Evolutionary conservation across 192 early-diverging fungal species (phyloP), one percentile per base, ranked within the genome.

Genomic region (Gamsiella multidivaricata): DNA sequence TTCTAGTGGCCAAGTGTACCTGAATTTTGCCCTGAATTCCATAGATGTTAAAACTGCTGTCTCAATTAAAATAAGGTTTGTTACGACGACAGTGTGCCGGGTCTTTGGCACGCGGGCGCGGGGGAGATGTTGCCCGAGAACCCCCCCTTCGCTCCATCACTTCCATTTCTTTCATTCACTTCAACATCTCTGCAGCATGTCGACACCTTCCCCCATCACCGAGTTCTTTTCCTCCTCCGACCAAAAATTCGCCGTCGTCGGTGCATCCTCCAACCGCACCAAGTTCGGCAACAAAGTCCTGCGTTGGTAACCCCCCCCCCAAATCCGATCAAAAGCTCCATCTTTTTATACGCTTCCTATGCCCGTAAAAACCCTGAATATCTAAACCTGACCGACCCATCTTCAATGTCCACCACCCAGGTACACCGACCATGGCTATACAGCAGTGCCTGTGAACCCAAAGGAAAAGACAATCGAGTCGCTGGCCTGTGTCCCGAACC

Each of bases 241-340:
- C 20, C 74, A 78, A 59, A 80, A 83, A 31, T 92, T 85, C 64
- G 91, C 90, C 9, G 90, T 93, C 43, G 93, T 94, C 2, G 95
- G 95, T n/a, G 95, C 95, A 2, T 89, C 87, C 6, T 75, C 80
- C 22, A 88, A 93, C 58, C 80, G 79, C 11, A 34, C 86, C 41
- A 97, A 97, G 84, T 94, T 90, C 70, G 95, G 95, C 23, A 93
- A 95, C 86, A 90, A 89, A 55, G 92, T 97, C 26, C 83, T 96
- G 45, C 75, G 84, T 29, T 97, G 93, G 92, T 96, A 91, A 41
- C 5, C 37, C 37, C 37, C 37, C 37, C 37, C 37, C 37, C 37
- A 39, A 39, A 39, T 39, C 37, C 37, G 37, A 39, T 39, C 37
- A 39, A 12, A 12, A 39, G 37, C 5, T 12, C 37, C 37, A 9